Evolutionary conservation across 176 grass and related monocot genomes (phyloP).

Genomic region (Oryza brachyantha): DNA sequence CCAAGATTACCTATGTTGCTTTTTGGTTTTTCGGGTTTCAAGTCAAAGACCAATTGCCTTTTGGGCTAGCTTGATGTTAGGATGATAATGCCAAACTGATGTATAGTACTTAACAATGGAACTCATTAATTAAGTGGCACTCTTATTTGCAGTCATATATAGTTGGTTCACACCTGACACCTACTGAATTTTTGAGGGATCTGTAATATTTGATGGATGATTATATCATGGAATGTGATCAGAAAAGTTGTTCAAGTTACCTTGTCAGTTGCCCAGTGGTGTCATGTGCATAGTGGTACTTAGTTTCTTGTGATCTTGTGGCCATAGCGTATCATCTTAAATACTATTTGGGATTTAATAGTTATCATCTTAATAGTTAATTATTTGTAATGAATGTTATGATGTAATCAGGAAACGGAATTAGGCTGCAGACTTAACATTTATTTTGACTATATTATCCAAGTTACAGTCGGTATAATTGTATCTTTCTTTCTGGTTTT

Average conservation of each 20-base stretch:
- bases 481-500: constrained; percentile 29
- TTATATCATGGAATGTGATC: not conserved
- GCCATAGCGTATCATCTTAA: not conserved
- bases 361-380: not conserved
- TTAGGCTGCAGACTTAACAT: not conserved
- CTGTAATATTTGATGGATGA: not conserved
- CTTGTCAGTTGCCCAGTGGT: no score
- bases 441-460: not conserved
- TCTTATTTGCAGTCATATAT: not conserved
- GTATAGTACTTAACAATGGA: not conserved
- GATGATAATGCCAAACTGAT: not conserved
- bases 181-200: not conserved
- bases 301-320: not conserved
- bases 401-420: not conserved
- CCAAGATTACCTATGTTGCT: not conserved
- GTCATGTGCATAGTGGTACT: not conserved
- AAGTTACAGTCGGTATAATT: not conserved
- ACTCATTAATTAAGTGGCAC: not conserved
- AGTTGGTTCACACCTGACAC: not conserved
- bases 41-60: constrained; percentile 15
- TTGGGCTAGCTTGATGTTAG: not conserved
- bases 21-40: not conserved
- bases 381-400: no score
- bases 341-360: not conserved
- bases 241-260: constrained; percentile 4